These are phyloP conservation scores for Symbiodinium pilosum DNA, from an alignment of 73 alveolate species.

Conservation along the genomic window DNA sequence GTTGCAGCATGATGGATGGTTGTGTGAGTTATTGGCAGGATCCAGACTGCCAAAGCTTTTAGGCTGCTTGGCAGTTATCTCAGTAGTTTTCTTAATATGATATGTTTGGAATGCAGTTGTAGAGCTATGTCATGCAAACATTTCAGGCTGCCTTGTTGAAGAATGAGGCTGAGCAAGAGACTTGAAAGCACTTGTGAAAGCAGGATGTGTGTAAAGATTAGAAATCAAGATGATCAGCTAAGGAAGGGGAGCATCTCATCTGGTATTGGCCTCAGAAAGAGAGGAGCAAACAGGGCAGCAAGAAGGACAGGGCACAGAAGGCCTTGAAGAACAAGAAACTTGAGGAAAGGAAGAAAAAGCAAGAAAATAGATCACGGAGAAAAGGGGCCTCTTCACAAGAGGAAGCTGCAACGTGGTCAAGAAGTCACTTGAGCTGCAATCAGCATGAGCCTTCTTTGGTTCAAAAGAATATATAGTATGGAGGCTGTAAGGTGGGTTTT, in stretches of 20 bases:
- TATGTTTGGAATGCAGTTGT: background rate
- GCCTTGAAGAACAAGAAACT: too few species aligned
- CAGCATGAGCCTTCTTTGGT: background rate
- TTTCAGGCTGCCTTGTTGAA: background rate
- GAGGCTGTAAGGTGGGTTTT: background rate
- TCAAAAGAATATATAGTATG: background rate
- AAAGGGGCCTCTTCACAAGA: background rate
- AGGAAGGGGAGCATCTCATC: background rate
- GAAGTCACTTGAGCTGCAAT: background rate
- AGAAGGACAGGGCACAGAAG: background rate
- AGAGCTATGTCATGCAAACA: background rate
- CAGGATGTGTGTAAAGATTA: background rate
- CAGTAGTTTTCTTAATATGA: background rate
- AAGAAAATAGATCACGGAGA: background rate
- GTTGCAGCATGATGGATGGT: too few species aligned
- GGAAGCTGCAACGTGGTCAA: background rate
- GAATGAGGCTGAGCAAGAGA: background rate
- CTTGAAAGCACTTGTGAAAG: background rate
- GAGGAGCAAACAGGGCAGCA: background rate
- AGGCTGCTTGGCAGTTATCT: background rate
- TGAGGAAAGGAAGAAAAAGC: background rate
- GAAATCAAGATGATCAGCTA: background rate
- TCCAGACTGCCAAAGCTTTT: too few species aligned
- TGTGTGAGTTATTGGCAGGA: too few species aligned
- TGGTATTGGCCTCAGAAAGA: background rate